Conservation (phyloP, 208 protist species). For the Trypanosoma platydactyli region DNA sequence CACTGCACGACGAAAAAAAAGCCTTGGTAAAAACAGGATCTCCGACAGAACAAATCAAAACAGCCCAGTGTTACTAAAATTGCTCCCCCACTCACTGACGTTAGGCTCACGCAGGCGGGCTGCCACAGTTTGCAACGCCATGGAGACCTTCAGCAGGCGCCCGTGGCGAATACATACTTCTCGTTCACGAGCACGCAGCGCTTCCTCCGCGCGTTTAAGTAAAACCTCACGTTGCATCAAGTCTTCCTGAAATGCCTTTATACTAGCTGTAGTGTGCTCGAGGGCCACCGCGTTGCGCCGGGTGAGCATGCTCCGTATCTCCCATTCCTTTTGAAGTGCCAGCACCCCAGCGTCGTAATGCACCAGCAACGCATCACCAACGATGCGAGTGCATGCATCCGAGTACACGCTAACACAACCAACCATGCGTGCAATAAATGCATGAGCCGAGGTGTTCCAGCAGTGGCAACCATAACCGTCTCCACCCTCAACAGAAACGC, state of each 20-base stretch:
- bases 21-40: slow-evolving; percentile 17
- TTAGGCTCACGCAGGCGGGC: slow-evolving; percentile 22
- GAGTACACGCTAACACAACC: background rate
- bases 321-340: slow-evolving; percentile 26
- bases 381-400: background rate
- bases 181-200: slow-evolving; percentile 21
- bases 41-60: slow-evolving; percentile 1
- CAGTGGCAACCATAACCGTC: too few relatives aligned
- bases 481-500: background rate
- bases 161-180: slow-evolving; percentile 15
- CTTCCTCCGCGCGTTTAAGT: slow-evolving; percentile 22
- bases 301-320: slow-evolving; percentile 19
- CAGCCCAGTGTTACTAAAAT: background rate
- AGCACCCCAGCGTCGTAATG: slow-evolving; percentile 24
- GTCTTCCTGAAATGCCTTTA: slow-evolving; percentile 49
- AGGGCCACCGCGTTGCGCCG: slow-evolving; percentile 43
- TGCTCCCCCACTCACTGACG: slow-evolving; percentile 9
- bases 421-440: background rate
- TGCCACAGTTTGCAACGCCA: slow-evolving; percentile 36
- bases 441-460: background rate
- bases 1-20: slow-evolving; percentile 21
- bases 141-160: slow-evolving; percentile 31
- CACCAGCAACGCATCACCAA: slow-evolving; percentile 19
- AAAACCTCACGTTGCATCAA: slow-evolving; percentile 29
- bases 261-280: slow-evolving; percentile 56